Percentiles rank a stretch among this genome's conserved stretches.
phyloP scores from a whole-genome alignment of 768 basidiomycete species.

The Mycena alexandri region DNA sequence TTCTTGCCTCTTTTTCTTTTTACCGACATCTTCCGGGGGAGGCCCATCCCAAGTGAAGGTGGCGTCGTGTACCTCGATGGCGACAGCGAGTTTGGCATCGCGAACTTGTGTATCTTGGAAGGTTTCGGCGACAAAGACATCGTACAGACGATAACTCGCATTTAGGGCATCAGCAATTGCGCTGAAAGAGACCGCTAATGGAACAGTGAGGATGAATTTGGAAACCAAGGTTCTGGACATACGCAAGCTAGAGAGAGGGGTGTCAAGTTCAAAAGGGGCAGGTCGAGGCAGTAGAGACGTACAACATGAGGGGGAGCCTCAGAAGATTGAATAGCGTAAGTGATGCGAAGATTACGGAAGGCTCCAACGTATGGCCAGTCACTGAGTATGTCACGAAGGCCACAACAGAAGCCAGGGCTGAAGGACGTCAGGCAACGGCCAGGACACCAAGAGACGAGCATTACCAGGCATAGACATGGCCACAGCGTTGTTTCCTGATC shows the following conservation, averaged over 20 bases:
- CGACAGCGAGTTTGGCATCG: conserved; percentile 69
- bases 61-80: conserved; percentile 75
- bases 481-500: conserved; percentile 76
- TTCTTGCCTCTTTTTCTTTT: conserved; percentile 50
- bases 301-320: conserved; percentile 84
- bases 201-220: conserved; percentile 17
- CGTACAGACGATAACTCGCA: conserved; percentile 80
- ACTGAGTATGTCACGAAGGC: conserved; percentile 83
- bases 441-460: neutral
- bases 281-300: conserved; percentile 32
- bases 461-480: conserved; percentile 74
- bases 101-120: conserved; percentile 68
- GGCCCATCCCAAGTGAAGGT: conserved; percentile 91
- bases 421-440: neutral
- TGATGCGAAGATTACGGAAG: conserved; percentile 86
- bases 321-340: conserved; percentile 88
- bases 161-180: conserved; percentile 89
- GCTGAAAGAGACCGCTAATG: conserved; percentile 73
- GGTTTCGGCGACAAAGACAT: conserved; percentile 88
- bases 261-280: neutral
- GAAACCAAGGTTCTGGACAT: conserved; percentile 37
- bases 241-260: conserved; percentile 50
- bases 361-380: conserved; percentile 74
- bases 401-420: conserved; percentile 78
- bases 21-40: conserved; percentile 62